Base-by-base conservation (phyloP, 768 basidiomycete genomes). In the Trametes meyenii region DNA sequence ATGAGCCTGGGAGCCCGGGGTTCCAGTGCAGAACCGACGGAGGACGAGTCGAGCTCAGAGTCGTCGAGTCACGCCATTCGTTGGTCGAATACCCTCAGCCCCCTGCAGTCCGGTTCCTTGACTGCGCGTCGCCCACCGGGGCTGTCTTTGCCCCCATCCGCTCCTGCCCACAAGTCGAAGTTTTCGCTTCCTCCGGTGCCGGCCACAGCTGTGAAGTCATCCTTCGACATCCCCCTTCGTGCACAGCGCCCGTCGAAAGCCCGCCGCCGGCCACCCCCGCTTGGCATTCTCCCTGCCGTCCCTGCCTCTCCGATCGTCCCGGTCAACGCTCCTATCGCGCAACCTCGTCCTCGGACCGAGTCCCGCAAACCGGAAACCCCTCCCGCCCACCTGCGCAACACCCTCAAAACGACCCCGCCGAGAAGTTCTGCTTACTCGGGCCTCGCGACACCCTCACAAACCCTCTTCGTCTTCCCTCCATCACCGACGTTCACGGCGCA, bases 391-490 rank as follows among this genome's bases (percentile, higher is more conserved):
- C 76, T 88, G 7, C 74, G 72, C 40, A 66, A 61, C n/a, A 68
- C 58, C 58, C 66, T 29, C 63, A 74, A 63, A 52, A 55, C 61
- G 3, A 61, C 48, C 55, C 61, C 60, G 21, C 72, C 70, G 54
- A 69, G 69, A 55, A 60, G 58, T 52, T 55, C 45, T 49, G 26
- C 45, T 33, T 44, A 57, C 35, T 56, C 66, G 24, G 38, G 53
- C 39, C 69, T 78, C 40, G 73, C 79, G 48, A 82, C 87, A 36
- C 88, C 89, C 35, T 90, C 91, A 1, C 92, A 94, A 71, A 94
- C 92, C 0, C 79, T 94, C 48, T 93, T 94, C 67, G 87, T 94
- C 39, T 94, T 94, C 70, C 92, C 92, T 1, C 90, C 92, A 35
- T 93, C 91, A 5, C 90, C 84, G 74, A 80, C 72, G 29, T 67